Evolutionary conservation across 495 filamentous ascomycete genomes (phyloP), one percentile per base, ranked within the genome.

Genomic region (Neurospora sp.): DNA sequence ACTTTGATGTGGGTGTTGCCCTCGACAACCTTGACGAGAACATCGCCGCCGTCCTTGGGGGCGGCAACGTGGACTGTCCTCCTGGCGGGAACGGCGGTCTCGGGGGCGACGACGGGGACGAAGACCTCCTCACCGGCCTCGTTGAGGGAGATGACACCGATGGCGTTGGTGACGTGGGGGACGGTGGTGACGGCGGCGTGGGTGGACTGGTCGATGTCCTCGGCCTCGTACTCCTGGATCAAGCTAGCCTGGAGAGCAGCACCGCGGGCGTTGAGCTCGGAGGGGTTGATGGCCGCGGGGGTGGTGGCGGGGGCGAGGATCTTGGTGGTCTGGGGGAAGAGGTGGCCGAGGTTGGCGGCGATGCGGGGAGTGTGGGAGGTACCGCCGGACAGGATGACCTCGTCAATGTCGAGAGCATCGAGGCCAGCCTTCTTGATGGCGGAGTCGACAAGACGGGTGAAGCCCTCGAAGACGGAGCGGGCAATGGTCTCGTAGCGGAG

Each of bases 101-200:
- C 92, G 31, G 92, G 88, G 48, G 88, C 86, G 41, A 98, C 86
- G 71, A 99, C 87, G 31, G 92, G 88, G 35, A 89, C 86, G 85
- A 99, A 98, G 71, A 87, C 82, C 73, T 89, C 90, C 73, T 84
- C 85, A 41, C 84, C 83, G 46, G 85, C 84, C 42, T 90, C 88
- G 54, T 85, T 86, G n/a, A 90, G 86, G 74, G 92, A 88, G 74
- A 97, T 86, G 23, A 98, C 91, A 78, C 96, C 96, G 73, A 99
- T 93, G 35, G 95, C 92, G 77, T 93, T 92, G 75, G 87, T 86
- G 73, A 97, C 88, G 83, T 99, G 96, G 46, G 94, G 92, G 39
- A 95, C 94, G 20, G 93, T 94, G 18, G 96, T 98, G 71, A 99
- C 94, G 79, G 93, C 92, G 42, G 96, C 93, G 86, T 99, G 96